Evolutionary conservation across 1,139 yeast genomes (phyloP), one percentile per base, ranked within the genome.

Genomic region (Scheffersomyces illinoinensis): DNA sequence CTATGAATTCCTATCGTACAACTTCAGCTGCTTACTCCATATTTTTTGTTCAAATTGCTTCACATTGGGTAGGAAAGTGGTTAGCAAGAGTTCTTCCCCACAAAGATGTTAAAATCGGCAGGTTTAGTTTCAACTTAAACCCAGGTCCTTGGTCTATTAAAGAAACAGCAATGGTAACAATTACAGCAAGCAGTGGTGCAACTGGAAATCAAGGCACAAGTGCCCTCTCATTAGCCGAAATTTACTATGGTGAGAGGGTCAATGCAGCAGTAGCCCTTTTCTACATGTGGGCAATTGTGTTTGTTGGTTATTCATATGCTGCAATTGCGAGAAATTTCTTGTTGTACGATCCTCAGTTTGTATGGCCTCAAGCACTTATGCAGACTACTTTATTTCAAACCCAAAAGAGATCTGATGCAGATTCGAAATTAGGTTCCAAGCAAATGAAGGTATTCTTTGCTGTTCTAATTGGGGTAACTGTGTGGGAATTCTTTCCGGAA

Each of bases 401-500:
- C 7, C 71, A 67, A 52, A 58, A 54, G n/a, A 56, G 56, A 17
- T 57, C 67, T 7, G 65, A 63, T 43, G 24, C 18, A 2, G 61
- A 60, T 26, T 53, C 57, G 19, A 53, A 49, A 33, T 55, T 50
- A 6, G 64, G 68, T 7, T 55, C 59, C 20, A 59, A 60, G 23
- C 68, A 62, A 51, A 64, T 66, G 66, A 66, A 61, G 39, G 68
- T 69, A 24, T 70, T 72, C 56, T 71, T 72, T 58, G 64, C 61
- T 56, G 68, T 72, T 20, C 68, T 74, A 47, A 66, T 64, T 1
- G 75, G 75, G 3, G 72, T 75, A 26, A 64, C 69, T 0, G 70
- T 71, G 20, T 76, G 79, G 62, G 76, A 67, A 50, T 59, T 67
- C 47, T 61, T 67, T 51, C 71, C 71, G 6, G 69, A 66, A 52